Evolutionary conservation across 768 basidiomycete species (phyloP).

Genomic region (Cystobasidium onofrii): DNA sequence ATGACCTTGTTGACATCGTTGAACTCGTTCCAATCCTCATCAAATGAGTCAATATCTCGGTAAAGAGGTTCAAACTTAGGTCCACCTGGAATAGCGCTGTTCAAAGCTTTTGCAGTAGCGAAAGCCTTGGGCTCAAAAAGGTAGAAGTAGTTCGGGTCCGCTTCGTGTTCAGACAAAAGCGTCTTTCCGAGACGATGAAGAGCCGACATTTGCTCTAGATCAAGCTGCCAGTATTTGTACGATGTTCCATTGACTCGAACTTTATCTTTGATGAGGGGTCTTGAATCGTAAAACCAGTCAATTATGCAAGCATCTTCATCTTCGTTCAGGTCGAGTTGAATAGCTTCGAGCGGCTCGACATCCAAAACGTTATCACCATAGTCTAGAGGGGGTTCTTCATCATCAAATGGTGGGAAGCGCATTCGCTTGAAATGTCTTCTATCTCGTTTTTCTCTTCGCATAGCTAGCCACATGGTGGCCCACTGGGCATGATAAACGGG

Average conservation of each 20-base stretch:
- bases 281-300: conserved; percentile 98
- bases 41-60: conserved; percentile 92
- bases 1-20: conserved; percentile 99
- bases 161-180: conserved; percentile 72
- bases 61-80: conserved; percentile 96
- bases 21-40: conserved; percentile 73
- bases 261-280: conserved; percentile 67
- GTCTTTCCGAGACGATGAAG: conserved; percentile 91
- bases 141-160: conserved; percentile 82
- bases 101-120: conserved; percentile 95
- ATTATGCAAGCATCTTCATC: conserved; percentile 84
- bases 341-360: conserved; percentile 93
- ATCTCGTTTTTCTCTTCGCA: conserved; percentile 97
- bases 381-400: conserved; percentile 96
- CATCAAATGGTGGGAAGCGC: conserved; percentile 98
- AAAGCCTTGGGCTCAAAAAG: conserved; percentile 96
- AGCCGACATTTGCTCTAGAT: conserved; percentile 92
- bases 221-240: conserved; percentile 85
- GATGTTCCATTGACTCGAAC: conserved; percentile 79
- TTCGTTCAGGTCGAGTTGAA: conserved; percentile 86
- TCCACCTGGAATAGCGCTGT: conserved; percentile 94
- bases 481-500: conserved; percentile 98
- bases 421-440: conserved; percentile 98
- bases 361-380: conserved; percentile 98
- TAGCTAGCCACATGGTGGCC: conserved; percentile 99